A percentile compares a stretch with the other conserved stretches of the same genome.
Conservation (phyloP, 1,284 basidiomycete species). For the Peniophora sp. region DNA sequence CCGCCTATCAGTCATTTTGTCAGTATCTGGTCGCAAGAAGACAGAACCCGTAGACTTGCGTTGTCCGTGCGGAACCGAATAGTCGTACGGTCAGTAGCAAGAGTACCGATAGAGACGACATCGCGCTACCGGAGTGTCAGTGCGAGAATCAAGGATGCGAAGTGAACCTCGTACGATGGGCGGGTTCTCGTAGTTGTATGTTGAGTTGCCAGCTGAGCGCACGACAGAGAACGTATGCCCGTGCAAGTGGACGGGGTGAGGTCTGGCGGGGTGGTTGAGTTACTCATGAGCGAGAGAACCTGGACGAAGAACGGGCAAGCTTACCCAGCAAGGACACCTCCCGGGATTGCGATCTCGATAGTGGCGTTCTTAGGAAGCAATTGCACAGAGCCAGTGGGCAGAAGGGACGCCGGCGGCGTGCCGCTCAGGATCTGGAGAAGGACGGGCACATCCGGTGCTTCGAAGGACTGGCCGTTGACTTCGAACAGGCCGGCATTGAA, state of each 20-base stretch:
- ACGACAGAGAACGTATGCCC: slow-evolving; percentile 21
- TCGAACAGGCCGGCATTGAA: slow-evolving; percentile 20
- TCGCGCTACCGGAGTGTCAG: too few species aligned
- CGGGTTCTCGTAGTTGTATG: slow-evolving; percentile 24
- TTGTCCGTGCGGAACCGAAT: slow-evolving; percentile 30
- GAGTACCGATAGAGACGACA: slow-evolving; percentile 38
- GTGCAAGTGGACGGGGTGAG: slow-evolving; percentile 8
- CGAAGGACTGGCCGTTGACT: slow-evolving; percentile 21
- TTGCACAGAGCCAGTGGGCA: slow-evolving; percentile 31
- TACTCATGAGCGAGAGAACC: neutral
- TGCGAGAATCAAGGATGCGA: too few species aligned
- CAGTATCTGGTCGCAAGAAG: too few species aligned
- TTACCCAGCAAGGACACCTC: neutral
- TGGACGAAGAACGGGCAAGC: neutral
- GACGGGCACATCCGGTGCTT: slow-evolving; percentile 16
- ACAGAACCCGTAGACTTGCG: too few species aligned
- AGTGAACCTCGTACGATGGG: too few species aligned
- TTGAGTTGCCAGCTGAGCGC: slow-evolving; percentile 17
- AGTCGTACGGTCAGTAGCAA: slow-evolving; percentile 24
- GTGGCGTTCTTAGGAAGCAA: slow-evolving; percentile 9
- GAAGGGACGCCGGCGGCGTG: slow-evolving; percentile 22
- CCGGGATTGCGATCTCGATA: slow-evolving; percentile 4
- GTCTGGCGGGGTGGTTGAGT: neutral
- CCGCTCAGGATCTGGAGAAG: slow-evolving; percentile 37
- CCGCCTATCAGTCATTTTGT: too few species aligned